These are phyloP conservation scores for Blumeria graminis DNA, from an alignment of 2,329 filamentous ascomycete genomes.

Conservation along the genomic window DNA sequence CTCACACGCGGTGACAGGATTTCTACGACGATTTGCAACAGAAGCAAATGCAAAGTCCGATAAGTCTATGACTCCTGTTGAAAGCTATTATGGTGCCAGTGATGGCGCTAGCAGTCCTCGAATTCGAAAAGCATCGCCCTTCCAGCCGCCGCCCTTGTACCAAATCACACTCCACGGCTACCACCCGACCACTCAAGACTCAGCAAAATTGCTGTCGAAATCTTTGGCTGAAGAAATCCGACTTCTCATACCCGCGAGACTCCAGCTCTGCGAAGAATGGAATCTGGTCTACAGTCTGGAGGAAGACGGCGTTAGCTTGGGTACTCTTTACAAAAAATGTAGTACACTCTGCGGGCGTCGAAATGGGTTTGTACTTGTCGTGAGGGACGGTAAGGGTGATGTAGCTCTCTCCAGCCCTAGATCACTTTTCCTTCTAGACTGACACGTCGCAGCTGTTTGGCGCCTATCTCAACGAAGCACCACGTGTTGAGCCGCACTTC, in stretches of 20 bases:
- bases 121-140: conserved; percentile 43
- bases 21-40: conserved; percentile 42
- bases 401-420: conserved; percentile 22
- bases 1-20: conserved; percentile 30
- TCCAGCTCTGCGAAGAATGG: conserved; percentile 79
- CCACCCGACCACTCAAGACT: conserved; percentile 29
- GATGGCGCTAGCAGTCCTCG: conserved; percentile 13
- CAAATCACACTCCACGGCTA: conserved; percentile 50
- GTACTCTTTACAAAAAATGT: conserved; percentile 65
- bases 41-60: conserved; percentile 16
- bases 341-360: conserved; percentile 40
- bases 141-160: conserved; percentile 72
- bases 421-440: not conserved
- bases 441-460: conserved; percentile 42
- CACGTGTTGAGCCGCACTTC: conserved; percentile 60
- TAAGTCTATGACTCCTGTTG: conserved; percentile 7
- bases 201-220: conserved; percentile 41
- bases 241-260: conserved; percentile 59
- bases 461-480: conserved; percentile 77
- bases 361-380: conserved; percentile 73
- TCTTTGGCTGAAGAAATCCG: conserved; percentile 81
- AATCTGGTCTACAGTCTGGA: conserved; percentile 69
- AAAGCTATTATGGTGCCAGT: conserved; percentile 5
- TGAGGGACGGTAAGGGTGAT: conserved; percentile 52
- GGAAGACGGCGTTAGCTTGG: conserved; percentile 69